Conservation (phyloP, 441 rosid species). For the Gossypium laxum region DNA sequence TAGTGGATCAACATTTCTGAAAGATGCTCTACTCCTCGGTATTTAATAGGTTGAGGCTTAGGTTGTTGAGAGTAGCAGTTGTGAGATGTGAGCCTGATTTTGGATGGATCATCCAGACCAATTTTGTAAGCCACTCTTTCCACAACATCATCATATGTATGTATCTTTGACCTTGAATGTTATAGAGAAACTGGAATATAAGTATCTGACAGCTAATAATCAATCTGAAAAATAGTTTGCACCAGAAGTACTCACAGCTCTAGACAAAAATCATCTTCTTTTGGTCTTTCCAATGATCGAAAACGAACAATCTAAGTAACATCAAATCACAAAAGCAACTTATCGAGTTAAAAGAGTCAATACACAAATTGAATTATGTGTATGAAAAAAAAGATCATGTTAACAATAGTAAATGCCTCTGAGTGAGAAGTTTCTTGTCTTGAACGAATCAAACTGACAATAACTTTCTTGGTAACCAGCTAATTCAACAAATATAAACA, state of each 20-base stretch:
- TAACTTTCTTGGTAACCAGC: background rate
- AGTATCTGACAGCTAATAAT: slow-evolving; percentile 12
- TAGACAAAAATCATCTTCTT: slow-evolving; percentile 76
- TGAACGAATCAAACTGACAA: background rate
- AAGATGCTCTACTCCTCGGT: slow-evolving; percentile 71
- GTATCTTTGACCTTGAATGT: slow-evolving; percentile 65
- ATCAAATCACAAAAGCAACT: slow-evolving; percentile 16
- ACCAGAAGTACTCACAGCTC: slow-evolving; percentile 58
- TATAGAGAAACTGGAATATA: slow-evolving; percentile 17
- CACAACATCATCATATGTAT: slow-evolving; percentile 80
- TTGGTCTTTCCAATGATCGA: slow-evolving; percentile 72
- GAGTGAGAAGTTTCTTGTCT: background rate
- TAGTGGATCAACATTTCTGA: slow-evolving; percentile 84
- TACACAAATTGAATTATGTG: background rate
- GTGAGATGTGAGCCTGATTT: slow-evolving; percentile 84
- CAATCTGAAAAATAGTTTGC: background rate
- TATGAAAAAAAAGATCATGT: background rate
- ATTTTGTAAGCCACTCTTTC: slow-evolving; percentile 70
- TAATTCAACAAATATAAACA: background rate
- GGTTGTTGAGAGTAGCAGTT: slow-evolving; percentile 98
- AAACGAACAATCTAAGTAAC: slow-evolving; percentile 63
- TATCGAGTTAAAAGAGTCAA: slow-evolving; percentile 9
- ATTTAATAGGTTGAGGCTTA: slow-evolving; percentile 81
- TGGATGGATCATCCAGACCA: slow-evolving; percentile 77
- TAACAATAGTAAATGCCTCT: background rate